Evolutionary conservation across 2,329 filamentous ascomycete species (phyloP), one percentile per base, ranked within the genome.

Genomic region (Fusarium sp.): DNA sequence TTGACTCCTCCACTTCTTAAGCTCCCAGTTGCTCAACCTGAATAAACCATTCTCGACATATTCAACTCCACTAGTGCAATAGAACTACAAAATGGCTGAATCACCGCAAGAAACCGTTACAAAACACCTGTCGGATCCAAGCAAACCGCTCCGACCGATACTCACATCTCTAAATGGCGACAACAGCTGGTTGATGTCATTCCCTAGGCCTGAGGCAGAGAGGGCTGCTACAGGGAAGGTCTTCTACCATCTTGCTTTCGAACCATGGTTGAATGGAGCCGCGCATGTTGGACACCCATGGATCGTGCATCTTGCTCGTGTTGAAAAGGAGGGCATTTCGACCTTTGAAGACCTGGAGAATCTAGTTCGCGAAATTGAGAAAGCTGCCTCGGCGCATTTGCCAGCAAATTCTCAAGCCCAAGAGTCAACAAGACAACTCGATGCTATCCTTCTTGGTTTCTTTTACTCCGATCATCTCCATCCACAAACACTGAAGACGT

Each of bases 111-210:
- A 39, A 22, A 28, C 20, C 6, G 26, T 70, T 1, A 3, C n/a
- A 1, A 32, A 48, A 10, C 34, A 73, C 18, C 18, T 72, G 3
- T 51, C 56, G 1, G 45, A 60, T 3, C 32, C n/a, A 3, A 18
- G n/a, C 9, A 59, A 38, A 15, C 52, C 36, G 13, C 63, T 68
- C 8, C 47, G 77, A 38, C 80, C 81, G 1, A 68, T 81, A 12
- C 52, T 81, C 22, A 82, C 81, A 1, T 78, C 74, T 13, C 68
- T 82, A 12, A 83, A 83, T 57, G 81, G 80, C 10, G 81, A 83
- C 51, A 79, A 79, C 22, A 79, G 79, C 38, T 83, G 81, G 81
- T 68, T 83, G 5, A 63, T 82, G 38, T 82, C 80, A 12, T 78
- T 82, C 44, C 80, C 80, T 6, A 77, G 77, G 11, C 80, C 80